Evolutionary conservation across 331 rosid genomes (phyloP).

Genomic region (Acacia concinna): DNA sequence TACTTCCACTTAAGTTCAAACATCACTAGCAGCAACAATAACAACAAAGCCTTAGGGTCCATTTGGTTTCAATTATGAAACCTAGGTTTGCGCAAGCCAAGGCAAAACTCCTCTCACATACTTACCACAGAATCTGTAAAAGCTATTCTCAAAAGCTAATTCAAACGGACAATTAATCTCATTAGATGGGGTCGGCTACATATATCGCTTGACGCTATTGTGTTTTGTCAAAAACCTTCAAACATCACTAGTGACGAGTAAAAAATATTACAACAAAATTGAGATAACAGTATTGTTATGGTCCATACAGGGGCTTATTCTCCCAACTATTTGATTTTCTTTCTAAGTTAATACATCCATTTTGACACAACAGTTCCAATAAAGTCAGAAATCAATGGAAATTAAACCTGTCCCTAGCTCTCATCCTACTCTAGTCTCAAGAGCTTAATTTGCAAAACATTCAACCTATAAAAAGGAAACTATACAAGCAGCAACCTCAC

Average conservation of each 20-base stretch:
- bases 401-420: constrained; percentile 11
- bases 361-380: constrained; percentile 22
- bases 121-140: too few species aligned
- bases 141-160: too few species aligned
- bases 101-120: too few species aligned
- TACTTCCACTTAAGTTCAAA: constrained; percentile 3
- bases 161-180: too few species aligned
- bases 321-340: background rate
- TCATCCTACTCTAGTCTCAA: background rate
- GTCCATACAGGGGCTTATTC: background rate
- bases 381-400: constrained; percentile 24
- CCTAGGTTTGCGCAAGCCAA: too few species aligned
- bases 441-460: background rate
- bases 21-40: constrained; percentile 4
- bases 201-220: too few species aligned
- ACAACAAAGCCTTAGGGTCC: too few species aligned
- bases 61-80: too few species aligned
- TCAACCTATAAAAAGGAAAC: constrained; percentile 1
- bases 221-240: too few species aligned
- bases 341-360: constrained; percentile 21
- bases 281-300: background rate
- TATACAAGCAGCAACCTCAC: constrained; percentile 19
- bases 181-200: too few species aligned
- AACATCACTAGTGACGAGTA: constrained; percentile 6
- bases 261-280: background rate